Evolutionary conservation across 2,329 filamentous ascomycete genomes (phyloP).

Genomic region (Sclerotinia sclerotiorum): DNA sequence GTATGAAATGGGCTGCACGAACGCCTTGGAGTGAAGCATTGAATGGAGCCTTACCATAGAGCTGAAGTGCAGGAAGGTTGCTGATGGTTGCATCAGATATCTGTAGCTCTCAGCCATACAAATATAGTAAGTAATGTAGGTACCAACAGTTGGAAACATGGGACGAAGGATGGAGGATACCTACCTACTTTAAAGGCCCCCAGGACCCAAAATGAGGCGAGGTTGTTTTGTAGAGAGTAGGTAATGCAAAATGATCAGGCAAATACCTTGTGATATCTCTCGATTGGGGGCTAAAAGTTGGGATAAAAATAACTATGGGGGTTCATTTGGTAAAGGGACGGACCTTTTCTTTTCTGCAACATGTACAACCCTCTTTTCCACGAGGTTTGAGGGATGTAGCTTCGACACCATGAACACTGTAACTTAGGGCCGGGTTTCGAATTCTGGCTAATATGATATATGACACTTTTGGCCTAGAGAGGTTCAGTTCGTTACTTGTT

Average conservation of each 20-base stretch:
- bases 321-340: conserved; percentile 3
- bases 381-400: conserved; percentile 9
- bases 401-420: conserved; percentile 1
- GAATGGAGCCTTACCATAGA: conserved; percentile 17
- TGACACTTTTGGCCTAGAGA: conserved; percentile 6
- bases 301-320: conserved; percentile 1
- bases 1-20: conserved; percentile 16
- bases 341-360: conserved; percentile 16
- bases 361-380: conserved; percentile 5
- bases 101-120: conserved; percentile 9
- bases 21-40: conserved; percentile 7
- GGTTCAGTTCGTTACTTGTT: conserved; percentile 4
- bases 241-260: conserved; percentile 9
- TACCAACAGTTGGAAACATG: conserved; percentile 23
- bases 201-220: conserved; percentile 17
- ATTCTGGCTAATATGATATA: conserved; percentile 18
- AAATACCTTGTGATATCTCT: conserved; percentile 7
- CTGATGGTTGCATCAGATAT: conserved; percentile 15
- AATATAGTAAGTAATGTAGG: not conserved
- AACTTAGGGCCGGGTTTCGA: conserved; percentile 12
- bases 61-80: conserved; percentile 16
- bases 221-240: not conserved
- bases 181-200: conserved; percentile 5
- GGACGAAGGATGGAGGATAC: conserved; percentile 8
- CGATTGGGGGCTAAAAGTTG: conserved; percentile 8